These are phyloP conservation scores for Ophiostoma sp. DNA, from an alignment of 2,329 filamentous ascomycete species.

Conservation along the genomic window DNA sequence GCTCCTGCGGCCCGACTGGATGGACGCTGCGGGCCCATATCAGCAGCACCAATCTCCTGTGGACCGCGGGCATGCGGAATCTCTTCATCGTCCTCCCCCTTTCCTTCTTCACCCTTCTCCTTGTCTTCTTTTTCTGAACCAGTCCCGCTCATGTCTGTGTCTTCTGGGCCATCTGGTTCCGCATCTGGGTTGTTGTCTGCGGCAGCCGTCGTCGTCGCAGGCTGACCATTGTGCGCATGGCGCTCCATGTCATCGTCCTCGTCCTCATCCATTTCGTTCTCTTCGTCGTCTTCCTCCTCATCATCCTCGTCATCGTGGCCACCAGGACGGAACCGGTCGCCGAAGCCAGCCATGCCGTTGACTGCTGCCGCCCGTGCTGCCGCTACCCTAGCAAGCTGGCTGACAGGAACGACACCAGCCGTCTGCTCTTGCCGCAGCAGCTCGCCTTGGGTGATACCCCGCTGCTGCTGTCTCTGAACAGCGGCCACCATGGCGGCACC, in stretches of 20 bases:
- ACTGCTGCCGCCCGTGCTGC: conserved; percentile 32
- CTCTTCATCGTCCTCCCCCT: conserved; percentile 50
- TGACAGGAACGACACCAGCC: conserved; percentile 72
- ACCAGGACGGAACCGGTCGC: not conserved
- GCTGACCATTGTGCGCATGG: conserved; percentile 18
- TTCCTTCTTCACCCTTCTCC: conserved; percentile 22
- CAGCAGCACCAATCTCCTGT: conserved; percentile 78
- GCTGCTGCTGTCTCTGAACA: conserved; percentile 31
- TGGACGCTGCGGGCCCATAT: conserved; percentile 72
- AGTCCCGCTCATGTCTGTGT: conserved; percentile 16
- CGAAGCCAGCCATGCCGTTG: conserved; percentile 22
- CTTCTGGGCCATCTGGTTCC: conserved; percentile 34
- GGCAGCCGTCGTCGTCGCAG: not conserved
- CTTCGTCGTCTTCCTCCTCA: conserved; percentile 22
- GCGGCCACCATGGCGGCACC: conserved; percentile 21
- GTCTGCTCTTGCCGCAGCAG: conserved; percentile 83
- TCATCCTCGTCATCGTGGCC: conserved; percentile 19
- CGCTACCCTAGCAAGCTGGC: conserved; percentile 54
- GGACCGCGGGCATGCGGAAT: conserved; percentile 82
- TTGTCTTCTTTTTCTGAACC: not conserved
- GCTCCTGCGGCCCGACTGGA: conserved; percentile 31
- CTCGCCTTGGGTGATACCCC: conserved; percentile 78
- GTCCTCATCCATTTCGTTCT: conserved; percentile 1
- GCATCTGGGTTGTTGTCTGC: conserved; percentile 23
- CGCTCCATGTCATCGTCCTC: conserved; percentile 17